Conservation (phyloP, 2,329 filamentous ascomycete genomes). For the Calonectria ilicicola region DNA sequence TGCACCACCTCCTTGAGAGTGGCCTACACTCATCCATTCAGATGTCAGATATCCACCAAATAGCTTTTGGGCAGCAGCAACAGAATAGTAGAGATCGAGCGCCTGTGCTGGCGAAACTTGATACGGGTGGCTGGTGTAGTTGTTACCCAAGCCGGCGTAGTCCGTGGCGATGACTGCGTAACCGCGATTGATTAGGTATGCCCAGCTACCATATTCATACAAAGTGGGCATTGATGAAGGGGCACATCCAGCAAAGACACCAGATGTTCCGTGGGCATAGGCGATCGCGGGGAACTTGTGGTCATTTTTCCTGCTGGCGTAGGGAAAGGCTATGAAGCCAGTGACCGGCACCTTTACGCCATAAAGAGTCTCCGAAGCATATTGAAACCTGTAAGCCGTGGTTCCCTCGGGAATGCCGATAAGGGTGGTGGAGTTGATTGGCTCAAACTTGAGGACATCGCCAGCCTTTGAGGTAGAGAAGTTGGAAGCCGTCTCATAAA, state of each 20-base stretch:
- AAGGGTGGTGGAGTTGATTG: slow-evolving; percentile 17
- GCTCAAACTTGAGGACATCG: slow-evolving; percentile 30
- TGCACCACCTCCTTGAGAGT: not conserved
- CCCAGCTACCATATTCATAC: slow-evolving; percentile 31
- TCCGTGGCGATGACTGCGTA: slow-evolving; percentile 38
- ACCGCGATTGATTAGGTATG: slow-evolving; percentile 14
- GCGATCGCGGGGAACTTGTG: slow-evolving; percentile 19
- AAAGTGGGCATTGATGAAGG: slow-evolving; percentile 25
- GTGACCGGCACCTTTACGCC: slow-evolving; percentile 26
- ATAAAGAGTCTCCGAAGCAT: slow-evolving; percentile 30
- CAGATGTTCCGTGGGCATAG: slow-evolving; percentile 31
- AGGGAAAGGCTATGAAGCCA: slow-evolving; percentile 28
- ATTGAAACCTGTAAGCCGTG: slow-evolving; percentile 32
- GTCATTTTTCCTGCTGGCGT: not conserved
- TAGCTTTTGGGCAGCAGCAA: not conserved
- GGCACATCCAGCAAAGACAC: slow-evolving; percentile 28
- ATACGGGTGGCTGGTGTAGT: not conserved
- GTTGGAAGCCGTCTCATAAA: slow-evolving; percentile 8
- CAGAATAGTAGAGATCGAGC: not conserved
- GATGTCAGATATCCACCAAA: not conserved
- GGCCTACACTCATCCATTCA: not conserved
- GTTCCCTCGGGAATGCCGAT: slow-evolving; percentile 22
- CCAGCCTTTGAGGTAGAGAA: slow-evolving; percentile 10
- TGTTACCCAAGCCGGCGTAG: slow-evolving; percentile 13
- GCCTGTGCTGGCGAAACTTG: not conserved